phyloP scores from a whole-genome alignment of 371 early-diverging fungal species.

The Nematocida sp. region DNA sequence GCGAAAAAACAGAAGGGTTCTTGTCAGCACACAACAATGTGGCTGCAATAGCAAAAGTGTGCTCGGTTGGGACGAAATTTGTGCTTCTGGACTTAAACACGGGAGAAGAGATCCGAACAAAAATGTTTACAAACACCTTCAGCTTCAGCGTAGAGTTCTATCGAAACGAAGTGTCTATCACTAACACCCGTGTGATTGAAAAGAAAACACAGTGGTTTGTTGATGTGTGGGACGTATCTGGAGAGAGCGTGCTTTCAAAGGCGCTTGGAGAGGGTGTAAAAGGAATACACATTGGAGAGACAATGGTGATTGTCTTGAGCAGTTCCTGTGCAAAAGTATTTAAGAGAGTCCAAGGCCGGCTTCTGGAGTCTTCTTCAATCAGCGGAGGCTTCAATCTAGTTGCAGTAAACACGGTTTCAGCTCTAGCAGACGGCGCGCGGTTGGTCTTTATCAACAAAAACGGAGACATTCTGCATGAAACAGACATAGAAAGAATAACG shows the following conservation, averaged over 20 bases:
- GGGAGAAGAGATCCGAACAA: slow-evolving; percentile 11
- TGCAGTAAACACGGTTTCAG: neutral
- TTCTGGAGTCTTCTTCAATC: neutral
- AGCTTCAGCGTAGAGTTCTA: slow-evolving; percentile 3
- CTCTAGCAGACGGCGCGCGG: neutral
- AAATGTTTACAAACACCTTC: slow-evolving; percentile 14
- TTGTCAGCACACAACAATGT: slow-evolving; percentile 28
- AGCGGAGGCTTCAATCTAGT: slow-evolving; percentile 6
- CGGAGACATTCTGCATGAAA: slow-evolving; percentile 8
- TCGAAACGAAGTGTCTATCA: slow-evolving; percentile 6
- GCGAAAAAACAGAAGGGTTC: slow-evolving; percentile 25
- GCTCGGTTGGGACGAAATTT: neutral
- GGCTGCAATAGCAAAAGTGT: slow-evolving; percentile 1
- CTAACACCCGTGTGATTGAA: neutral
- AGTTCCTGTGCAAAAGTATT: neutral
- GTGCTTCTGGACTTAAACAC: slow-evolving; percentile 1
- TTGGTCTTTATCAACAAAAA: neutral
- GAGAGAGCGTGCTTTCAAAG: neutral
- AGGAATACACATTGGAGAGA: neutral
- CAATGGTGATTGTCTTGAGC: neutral
- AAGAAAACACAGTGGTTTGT: neutral
- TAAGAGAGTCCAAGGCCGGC: neutral
- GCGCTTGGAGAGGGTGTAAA: slow-evolving; percentile 30
- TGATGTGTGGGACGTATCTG: slow-evolving; percentile 36
- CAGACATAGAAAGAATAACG: neutral